Evolutionary conservation across 2,329 filamentous ascomycete species (phyloP), one percentile per base, ranked within the genome.

Genomic region (Mycosphaerella sp.): DNA sequence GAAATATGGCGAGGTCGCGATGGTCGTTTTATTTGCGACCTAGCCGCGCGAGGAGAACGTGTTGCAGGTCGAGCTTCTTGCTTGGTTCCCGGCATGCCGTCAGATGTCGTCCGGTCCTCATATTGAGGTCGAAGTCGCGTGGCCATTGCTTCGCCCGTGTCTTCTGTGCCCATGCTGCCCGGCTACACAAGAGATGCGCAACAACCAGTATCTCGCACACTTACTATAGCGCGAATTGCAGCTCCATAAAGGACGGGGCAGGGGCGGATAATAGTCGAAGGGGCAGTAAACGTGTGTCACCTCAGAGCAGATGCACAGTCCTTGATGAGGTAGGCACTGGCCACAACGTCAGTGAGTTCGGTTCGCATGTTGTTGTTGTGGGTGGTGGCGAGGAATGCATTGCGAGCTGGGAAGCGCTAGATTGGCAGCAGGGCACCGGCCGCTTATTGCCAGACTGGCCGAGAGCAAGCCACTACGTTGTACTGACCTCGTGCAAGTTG

Each of bases 371-470:
- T 53, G 44, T 47, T 55, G 51, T 34, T 36, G 21, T 21, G 21
- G 21, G 21, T 21, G 21, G 21, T 21, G 45, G 51, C 31, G 57
- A 54, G 57, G 57, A 59, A 59, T 59, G 57, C 54, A 59, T 53
- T 40, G 51, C 53, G 26, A 26, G 26, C 32, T 47, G 43, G 26
- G n/a, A 38, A 44, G 47, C 21, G 26, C 53, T 23, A 17, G 17
- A 52, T 46, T 29, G 45, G 32, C 31, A 44, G 46, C 36, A 26
- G 41, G 23, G 31, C 36, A 34, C 6, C 49, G 26, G 17, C 29
- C 23, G 41, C 43, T 41, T 36, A 41, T 49, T 45, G 32, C 41
- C 34, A 40, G 41, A 55, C 31, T 23, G 36, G 10, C 10, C 10
- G 23, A 34, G 40, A 44, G 31, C 3, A 12, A 23, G 31, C 10